Base-by-base conservation (phyloP, 1,284 basidiomycete species). In the Tilletia horrida region DNA sequence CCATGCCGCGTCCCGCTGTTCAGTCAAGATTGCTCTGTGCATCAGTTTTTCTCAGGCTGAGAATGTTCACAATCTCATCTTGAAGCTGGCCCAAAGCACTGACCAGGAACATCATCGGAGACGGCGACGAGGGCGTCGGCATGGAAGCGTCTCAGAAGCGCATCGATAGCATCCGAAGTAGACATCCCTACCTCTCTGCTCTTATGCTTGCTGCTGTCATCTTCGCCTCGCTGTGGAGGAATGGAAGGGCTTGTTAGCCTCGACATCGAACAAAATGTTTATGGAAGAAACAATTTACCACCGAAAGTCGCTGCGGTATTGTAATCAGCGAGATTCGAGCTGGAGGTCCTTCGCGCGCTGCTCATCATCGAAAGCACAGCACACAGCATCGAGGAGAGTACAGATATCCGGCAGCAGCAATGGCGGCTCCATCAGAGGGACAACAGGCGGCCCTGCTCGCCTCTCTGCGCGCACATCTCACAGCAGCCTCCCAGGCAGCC, bases 41-140 rank as follows among this genome's bases (percentile, higher is more conserved):
- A 40, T 40, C 35, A 40, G 35, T 40, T 40, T 40, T 40, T 8
- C 9, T 44, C 43, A 44, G 8, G 43, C 8, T 44, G 43, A 44
- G 18, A 44, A 9, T 44, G 9, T 9, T 8, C 43, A 9, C 43
- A 18, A 44, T 44, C 9, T 18, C 43, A 9, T 8, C 43, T 18
- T 44, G 43, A 44, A 18, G 43, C 8, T 18, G 8, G 9, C 43
- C n/a, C n/a, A n/a, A n/a, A n/a, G 8, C 9, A 59, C 55, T 59
- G 29, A 59, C 55, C 55, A 13, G 55, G 55, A 59, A 59, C 55
- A 35, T 59, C 55, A 16, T 59, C 55, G 35, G 55, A 59, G 29
- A 59, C 55, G 21, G 29, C 55, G 1, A 59, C 29, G 14, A n/a
- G 3, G 25, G 23, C 27, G 16, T 59, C 55, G 14, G 55, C 55